phyloP scores from a whole-genome alignment of 1,284 basidiomycete species.

The Paramarasmius palmivorus region DNA sequence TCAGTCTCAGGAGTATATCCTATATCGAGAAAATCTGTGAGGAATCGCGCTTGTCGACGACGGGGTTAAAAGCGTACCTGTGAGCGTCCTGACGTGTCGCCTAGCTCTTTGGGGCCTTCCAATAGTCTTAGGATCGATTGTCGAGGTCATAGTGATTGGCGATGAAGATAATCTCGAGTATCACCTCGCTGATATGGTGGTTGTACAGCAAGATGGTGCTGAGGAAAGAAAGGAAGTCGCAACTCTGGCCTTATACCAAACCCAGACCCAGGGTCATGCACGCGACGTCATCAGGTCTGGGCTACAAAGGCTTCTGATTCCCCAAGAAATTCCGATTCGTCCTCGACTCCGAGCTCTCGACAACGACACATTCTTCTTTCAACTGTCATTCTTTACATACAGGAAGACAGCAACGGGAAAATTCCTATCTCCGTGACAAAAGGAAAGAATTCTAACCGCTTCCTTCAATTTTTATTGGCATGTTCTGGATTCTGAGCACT shows the following conservation, averaged over 20 bases:
- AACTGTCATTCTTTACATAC: no score
- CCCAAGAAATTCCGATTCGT: no score
- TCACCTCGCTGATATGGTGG: neutral
- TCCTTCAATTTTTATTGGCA: no score
- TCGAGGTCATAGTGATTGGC: slow-evolving; percentile 42
- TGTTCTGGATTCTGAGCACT: no score
- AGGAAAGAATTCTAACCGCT: no score
- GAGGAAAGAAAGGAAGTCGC: neutral
- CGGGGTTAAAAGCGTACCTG: slow-evolving; percentile 43
- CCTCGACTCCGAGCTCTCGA: no score
- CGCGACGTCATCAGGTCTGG: no score
- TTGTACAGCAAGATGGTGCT: neutral
- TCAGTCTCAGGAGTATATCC: slow-evolving; percentile 78
- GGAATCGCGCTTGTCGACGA: slow-evolving; percentile 1
- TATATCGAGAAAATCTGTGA: slow-evolving; percentile 28
- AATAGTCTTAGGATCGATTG: slow-evolving; percentile 66
- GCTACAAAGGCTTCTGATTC: no score
- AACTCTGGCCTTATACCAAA: neutral
- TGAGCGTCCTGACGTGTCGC: slow-evolving; percentile 73
- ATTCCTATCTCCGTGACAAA: no score
- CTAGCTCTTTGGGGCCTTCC: slow-evolving; percentile 58
- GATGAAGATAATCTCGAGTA: neutral
- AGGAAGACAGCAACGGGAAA: no score
- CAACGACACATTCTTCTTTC: no score
- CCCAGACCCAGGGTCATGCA: no score